Evolutionary conservation across 805 yeast species (phyloP), one percentile per base, ranked within the genome.

Genomic region (Candida ortonii): DNA sequence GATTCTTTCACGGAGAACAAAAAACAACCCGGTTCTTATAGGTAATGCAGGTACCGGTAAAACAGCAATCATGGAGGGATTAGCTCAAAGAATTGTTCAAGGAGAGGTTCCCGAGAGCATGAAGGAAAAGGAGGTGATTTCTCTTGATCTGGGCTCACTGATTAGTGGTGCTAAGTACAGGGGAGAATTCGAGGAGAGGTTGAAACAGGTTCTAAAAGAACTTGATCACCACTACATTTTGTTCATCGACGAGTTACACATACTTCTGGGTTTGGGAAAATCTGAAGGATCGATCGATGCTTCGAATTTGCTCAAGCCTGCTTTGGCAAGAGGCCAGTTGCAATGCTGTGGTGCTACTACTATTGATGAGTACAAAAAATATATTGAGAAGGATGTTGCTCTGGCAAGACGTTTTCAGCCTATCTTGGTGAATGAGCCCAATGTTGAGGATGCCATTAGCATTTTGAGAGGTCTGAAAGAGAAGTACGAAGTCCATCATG

Each of bases 1-100:
- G 57, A 89, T 90, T 30, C 64, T 90, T 28, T 86, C 96, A 1
- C 69, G 98, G 49, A 71, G 97, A 57, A 88, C 97, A 1, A 90
- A 90, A 61, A 93, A 93, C 59, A 90, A 90, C 53, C 98, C 98
- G 0, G 95, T 93, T 1, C 61, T 90, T 35, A 88, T 93, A 25
- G 98, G 98, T 43, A 78, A 84, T 47, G 98, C 98, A 1, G 98
- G 98, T 64, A 94, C 96, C 0, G 98, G 98, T 65, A 90, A 90
- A 60, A 93, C 97, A 0, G 94, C 97, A 6, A 78, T 93, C 38
- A 84, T 93, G 77, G 98, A 93, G 56, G 98, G 97, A 0, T 67
- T 93, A 24, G 97, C 97, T 0, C 97, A 93, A 61, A 68, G 97
- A 51, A 89, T 93, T 31, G 78, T 86, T 7, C 77, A 83, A 37